Evolutionary conservation across 2,329 filamentous ascomycete species (phyloP), one percentile per base, ranked within the genome.

Genomic region (Metarhizium humberi): DNA sequence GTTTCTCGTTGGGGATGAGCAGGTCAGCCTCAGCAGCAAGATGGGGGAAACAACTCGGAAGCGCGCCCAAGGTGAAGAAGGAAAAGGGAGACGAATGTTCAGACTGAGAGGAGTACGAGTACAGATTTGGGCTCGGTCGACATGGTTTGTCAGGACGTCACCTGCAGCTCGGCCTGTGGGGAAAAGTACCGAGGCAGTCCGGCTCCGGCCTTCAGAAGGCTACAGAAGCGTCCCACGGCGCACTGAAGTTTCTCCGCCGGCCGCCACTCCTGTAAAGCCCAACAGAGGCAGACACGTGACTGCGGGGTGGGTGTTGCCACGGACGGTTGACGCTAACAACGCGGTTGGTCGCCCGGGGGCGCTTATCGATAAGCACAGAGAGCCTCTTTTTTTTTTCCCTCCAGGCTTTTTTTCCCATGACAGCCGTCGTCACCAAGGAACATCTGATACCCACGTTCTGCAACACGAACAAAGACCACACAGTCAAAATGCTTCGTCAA

Each of bases 401-500:
- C 40, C 48, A 42, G 36, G 51, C n/a, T 48, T 43, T 38, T 46
- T 25, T 8, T 8, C 7, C 16, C 16, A 46, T 6, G 6, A 6
- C 20, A 8, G 7, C 42, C 13, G 3, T 36, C 48, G 13, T 25
- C 25, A 30, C 25, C 45, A 4, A 48, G 45, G 14, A 30, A 16
- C n/a, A 45, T 8, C 42, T 6, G 14, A 6, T 36, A 38, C 18
- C 36, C 34, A 50, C 36, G 4, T n/a, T 6, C 20, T 36, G 18
- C 43, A 6, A 6, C 38, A 25, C 47, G 25, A 48, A 6, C 20
- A 30, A 25, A 45, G 32, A 30, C 25, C 53, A 61, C 49, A 50
- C 30, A 42, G n/a, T 50, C 60, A 72, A 63, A 53, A 78, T 78
- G 75, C 71, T 78, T 63, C 74, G 75, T 53, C 74, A 77, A 75